Evolutionary conservation across 2,329 filamentous ascomycete genomes (phyloP).

Genomic region (Colletotrichum spinosum): DNA sequence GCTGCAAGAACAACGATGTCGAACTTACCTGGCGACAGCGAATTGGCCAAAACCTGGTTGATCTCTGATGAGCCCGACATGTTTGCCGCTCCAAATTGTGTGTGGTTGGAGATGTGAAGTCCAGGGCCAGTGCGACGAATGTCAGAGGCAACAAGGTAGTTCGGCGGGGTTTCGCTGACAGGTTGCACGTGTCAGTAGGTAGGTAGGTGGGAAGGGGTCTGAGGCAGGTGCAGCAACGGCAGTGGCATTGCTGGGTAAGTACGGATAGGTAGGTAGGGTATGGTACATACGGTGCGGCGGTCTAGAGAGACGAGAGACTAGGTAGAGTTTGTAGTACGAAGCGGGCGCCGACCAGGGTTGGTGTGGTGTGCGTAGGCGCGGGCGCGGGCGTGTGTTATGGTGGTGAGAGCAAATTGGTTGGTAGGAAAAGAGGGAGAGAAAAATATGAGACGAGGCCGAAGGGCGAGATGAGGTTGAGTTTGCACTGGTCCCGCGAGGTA

Average conservation of each 20-base stretch:
- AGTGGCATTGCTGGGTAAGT: no score
- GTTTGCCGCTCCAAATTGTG: constrained; percentile 50
- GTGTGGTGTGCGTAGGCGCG: no score
- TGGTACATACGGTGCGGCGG: constrained; percentile 15
- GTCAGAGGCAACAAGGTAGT: constrained; percentile 20
- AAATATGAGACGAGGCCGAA: constrained; percentile 26
- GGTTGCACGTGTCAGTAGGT: constrained; percentile 38
- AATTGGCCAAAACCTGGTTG: constrained; percentile 97
- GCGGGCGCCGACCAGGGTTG: constrained; percentile 19
- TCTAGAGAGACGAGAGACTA: constrained; percentile 19
- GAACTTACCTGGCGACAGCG: constrained; percentile 88
- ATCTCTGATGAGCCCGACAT: constrained; percentile 85
- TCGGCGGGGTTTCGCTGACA: constrained; percentile 33
- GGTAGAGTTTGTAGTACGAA: constrained; percentile 22
- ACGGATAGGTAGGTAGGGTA: constrained; percentile 20
- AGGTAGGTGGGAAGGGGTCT: constrained; percentile 30
- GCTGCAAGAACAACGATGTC: constrained; percentile 8
- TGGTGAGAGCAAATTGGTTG: constrained; percentile 36
- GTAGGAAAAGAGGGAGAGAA: constrained; percentile 38
- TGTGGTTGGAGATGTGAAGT: constrained; percentile 30
- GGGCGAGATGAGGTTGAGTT: constrained; percentile 1
- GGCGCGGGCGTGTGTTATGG: constrained; percentile 4
- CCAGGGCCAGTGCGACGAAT: constrained; percentile 34
- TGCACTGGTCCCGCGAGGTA: background rate
- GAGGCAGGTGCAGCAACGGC: constrained; percentile 31